Evolutionary conservation across 257 asterid genomes (phyloP), one percentile per base, ranked within the genome.

Genomic region (Solanum clarkiae): DNA sequence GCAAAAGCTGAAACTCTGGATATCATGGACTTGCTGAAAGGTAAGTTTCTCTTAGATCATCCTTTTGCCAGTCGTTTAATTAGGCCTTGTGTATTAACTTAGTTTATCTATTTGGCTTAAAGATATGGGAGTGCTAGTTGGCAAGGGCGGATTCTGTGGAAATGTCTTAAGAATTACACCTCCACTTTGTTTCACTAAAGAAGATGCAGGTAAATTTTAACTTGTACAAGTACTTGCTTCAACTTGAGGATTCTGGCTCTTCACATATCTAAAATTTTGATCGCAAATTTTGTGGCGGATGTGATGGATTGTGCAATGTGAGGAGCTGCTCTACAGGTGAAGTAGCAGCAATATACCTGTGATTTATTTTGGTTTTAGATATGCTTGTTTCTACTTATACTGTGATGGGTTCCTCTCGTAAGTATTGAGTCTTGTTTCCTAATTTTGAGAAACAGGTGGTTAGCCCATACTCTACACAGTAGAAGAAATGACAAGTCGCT

Each of bases 81-180:
- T 20, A 62, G 55, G 12, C 44, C 15, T 45, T 17, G 63, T 10
- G 65, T n/a, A n/a, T 8, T 59, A 42, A 80, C 57, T 36, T 32
- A 65, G 14, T 66, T 77, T 17, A 63, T 29, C 10, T 84, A 45
- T 17, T 77, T n/a, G 53, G 7, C 84, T 80, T 86, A 80, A 91
- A 96, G 98, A 95, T 15, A 90, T 94, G 95, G 98, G 98, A 79
- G 95, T 96, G 47, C 88, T 93, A 18, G 86, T 96, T 8, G 99
- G 99, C 54, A 96, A 96, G 91, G 99, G 99, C 2, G 98, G 99
- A 40, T 92, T 94, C 88, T 90, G 87, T 9, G 99, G 99, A 69
- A 96, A 96, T 75, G 98, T 95, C 18, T 93, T 95, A 89, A 88
- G 98, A 65, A 90, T 96, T 89, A 96, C 99, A 60, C 99, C 99